Evolutionary conservation across 805 yeast species (phyloP), one percentile per base, ranked within the genome.

Genomic region (Starmerella sp.): DNA sequence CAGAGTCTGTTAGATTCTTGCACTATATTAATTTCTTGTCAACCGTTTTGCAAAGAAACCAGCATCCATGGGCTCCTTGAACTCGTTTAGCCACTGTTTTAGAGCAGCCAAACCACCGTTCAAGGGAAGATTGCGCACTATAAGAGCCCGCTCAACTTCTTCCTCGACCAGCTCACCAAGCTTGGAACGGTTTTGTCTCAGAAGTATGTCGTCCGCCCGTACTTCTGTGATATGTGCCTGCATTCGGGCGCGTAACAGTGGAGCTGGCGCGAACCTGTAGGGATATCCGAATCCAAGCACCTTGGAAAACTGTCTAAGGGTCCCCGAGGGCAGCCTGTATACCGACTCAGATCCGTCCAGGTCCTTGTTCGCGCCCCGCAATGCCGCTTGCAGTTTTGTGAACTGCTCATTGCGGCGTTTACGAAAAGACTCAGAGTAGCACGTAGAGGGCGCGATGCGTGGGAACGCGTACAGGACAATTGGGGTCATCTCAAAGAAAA

Each of bases 401-500:
- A 54, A 57, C 9, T 10, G 29, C 11, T 31, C 46, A n/a, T 41
- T 15, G 11, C 61, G 54, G 22, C 48, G 54, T 2, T 30, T 8
- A 38, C 52, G 38, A 45, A 39, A 57, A 6, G 51, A 13, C 17
- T 14, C 50, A 2, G 63, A 56, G 46, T 50, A 63, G 66, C 87
- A 82, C 0, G 86, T 82, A 57, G 75, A 75, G 0, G 87, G 89
- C 4, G 83, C 74, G 13, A 82, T 61, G 42, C 73, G 73, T 0
- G 89, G 88, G 48, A 81, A 67, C 1, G 70, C 56, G 53, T 72
- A 75, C 56, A 83, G 75, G 6, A 82, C 57, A 0, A 78, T 48
- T 1, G 85, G 79, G 0, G 85, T 79, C 49, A 71, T 59, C 61
- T 83, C 88, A 64, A 79, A 79, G 57, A 79, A 75, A 0, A 81